Conservation (phyloP, 2,329 filamentous ascomycete genomes). For the Geosmithia putterillii region DNA sequence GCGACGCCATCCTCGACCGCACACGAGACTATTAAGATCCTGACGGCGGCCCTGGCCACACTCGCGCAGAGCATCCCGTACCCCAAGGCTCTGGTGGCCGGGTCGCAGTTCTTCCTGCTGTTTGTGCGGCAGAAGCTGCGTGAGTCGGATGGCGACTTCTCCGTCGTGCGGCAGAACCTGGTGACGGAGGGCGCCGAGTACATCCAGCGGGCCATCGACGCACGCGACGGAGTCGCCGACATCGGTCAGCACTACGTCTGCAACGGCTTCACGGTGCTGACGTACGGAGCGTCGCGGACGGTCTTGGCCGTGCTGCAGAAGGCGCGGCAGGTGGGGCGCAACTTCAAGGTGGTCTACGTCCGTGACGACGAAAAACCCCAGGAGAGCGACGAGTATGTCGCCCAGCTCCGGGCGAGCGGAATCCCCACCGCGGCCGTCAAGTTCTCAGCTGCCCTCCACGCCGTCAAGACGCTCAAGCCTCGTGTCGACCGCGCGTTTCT, state of each 20-base stretch:
- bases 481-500: constrained; percentile 55
- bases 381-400: constrained; percentile 62
- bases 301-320: constrained; percentile 66
- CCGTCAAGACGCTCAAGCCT: constrained; percentile 39
- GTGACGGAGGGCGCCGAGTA: constrained; percentile 79
- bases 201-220: constrained; percentile 74
- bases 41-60: constrained; percentile 63
- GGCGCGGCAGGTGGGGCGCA: constrained; percentile 48
- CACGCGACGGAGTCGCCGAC: constrained; percentile 69
- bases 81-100: constrained; percentile 82
- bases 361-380: constrained; percentile 35
- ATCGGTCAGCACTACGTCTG: constrained; percentile 68
- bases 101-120: constrained; percentile 89
- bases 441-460: constrained; percentile 62
- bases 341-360: constrained; percentile 79
- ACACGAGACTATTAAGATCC: constrained; percentile 81
- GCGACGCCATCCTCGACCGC: constrained; percentile 73
- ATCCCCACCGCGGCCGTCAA: constrained; percentile 60
- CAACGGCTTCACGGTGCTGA: constrained; percentile 73
- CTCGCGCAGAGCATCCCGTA: constrained; percentile 74
- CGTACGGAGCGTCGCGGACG: constrained; percentile 77
- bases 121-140: constrained; percentile 71
- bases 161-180: constrained; percentile 70
- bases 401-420: constrained; percentile 56
- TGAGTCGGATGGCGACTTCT: constrained; percentile 50